phyloP scores from a whole-genome alignment of 306 rosid genomes.

The Urtica urens region DNA sequence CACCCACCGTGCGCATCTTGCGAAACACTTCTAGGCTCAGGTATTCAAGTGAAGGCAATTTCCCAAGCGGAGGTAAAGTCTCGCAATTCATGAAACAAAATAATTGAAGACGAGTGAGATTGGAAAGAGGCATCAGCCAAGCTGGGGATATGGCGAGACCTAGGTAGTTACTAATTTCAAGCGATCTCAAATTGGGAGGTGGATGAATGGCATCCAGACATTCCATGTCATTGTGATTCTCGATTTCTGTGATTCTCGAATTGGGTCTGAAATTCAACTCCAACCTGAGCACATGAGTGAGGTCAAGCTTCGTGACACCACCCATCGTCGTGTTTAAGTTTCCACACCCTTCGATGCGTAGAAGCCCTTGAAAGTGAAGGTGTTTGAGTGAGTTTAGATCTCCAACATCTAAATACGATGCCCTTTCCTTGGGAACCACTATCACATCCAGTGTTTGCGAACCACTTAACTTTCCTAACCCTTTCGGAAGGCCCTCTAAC shows the following conservation, averaged over 20 bases:
- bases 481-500: constrained; percentile 5
- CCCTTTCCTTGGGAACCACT: not conserved
- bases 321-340: not conserved
- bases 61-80: constrained; percentile 4
- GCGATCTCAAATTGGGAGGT: not conserved
- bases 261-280: not conserved
- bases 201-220: not conserved
- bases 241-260: not conserved
- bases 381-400: not conserved
- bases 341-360: not conserved
- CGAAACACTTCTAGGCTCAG: fast-evolving
- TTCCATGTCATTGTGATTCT: too few relatives aligned
- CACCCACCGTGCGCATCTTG: constrained; percentile 3
- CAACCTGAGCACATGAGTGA: not conserved
- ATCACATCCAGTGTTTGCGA: constrained; percentile 1
- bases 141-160: not conserved
- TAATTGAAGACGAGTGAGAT: not conserved
- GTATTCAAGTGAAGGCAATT: constrained; percentile 1
- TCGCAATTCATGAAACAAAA: not conserved
- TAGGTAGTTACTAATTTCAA: fast-evolving
- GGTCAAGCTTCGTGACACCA: not conserved
- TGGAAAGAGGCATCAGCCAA: constrained; percentile 7
- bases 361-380: not conserved
- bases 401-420: not conserved
- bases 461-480: not conserved